These are phyloP conservation scores for Aspergillus fischeri DNA, from an alignment of 2,329 filamentous ascomycete genomes.

Conservation along the genomic window DNA sequence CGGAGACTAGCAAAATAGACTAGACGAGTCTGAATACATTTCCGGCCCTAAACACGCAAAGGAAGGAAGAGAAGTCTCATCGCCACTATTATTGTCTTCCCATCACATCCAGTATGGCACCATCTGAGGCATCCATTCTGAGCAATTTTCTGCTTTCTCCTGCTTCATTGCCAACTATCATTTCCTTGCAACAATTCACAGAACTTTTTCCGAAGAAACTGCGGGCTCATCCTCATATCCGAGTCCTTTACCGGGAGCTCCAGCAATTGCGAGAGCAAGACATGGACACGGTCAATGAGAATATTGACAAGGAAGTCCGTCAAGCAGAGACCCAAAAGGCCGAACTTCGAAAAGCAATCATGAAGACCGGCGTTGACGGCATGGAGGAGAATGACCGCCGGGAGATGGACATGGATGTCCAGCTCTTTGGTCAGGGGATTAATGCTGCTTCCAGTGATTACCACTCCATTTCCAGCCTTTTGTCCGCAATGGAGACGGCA, in stretches of 20 bases:
- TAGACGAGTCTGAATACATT: neutral
- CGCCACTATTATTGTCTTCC: neutral
- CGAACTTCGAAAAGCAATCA: slow-evolving; percentile 32
- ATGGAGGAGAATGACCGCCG: slow-evolving; percentile 31
- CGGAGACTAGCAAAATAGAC: neutral
- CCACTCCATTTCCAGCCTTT: slow-evolving; percentile 62
- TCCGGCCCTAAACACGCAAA: neutral
- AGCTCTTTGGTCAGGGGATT: slow-evolving; percentile 57
- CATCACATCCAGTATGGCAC: slow-evolving; percentile 55
- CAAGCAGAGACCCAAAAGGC: slow-evolving; percentile 35
- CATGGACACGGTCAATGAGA: slow-evolving; percentile 63
- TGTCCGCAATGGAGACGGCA: slow-evolving; percentile 67
- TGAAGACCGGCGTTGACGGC: slow-evolving; percentile 30
- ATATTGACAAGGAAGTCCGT: slow-evolving; percentile 37
- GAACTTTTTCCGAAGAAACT: slow-evolving; percentile 68
- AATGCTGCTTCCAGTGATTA: slow-evolving; percentile 34
- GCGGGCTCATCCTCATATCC: slow-evolving; percentile 63
- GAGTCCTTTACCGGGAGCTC: slow-evolving; percentile 71
- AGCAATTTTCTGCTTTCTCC: slow-evolving; percentile 74
- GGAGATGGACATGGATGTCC: slow-evolving; percentile 44
- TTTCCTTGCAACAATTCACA: slow-evolving; percentile 71
- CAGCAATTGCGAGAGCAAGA: slow-evolving; percentile 68
- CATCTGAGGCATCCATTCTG: slow-evolving; percentile 71
- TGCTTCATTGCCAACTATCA: slow-evolving; percentile 66
- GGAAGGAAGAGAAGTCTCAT: neutral